These are phyloP conservation scores for Allantophomopsis cytisporea DNA, from an alignment of 2,329 filamentous ascomycete species.

Conservation along the genomic window DNA sequence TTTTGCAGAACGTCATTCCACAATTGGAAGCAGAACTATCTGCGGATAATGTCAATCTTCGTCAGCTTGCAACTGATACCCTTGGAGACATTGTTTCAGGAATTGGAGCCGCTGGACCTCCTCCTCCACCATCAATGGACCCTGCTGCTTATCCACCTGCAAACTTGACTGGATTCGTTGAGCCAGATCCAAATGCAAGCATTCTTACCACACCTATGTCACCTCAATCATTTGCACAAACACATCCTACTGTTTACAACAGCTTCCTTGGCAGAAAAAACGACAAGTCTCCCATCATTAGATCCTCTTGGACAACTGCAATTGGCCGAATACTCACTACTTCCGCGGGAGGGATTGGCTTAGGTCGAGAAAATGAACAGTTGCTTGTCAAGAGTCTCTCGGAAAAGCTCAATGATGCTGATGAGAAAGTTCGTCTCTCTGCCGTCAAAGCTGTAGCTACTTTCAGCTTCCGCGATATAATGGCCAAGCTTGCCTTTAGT, in stretches of 20 bases:
- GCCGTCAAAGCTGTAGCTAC: slow-evolving; percentile 75
- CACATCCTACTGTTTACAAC: slow-evolving; percentile 66
- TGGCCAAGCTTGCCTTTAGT: slow-evolving; percentile 65
- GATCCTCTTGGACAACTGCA: slow-evolving; percentile 74
- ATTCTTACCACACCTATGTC: slow-evolving; percentile 74
- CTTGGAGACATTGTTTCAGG: slow-evolving; percentile 90
- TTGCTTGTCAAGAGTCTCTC: slow-evolving; percentile 60
- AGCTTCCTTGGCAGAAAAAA: slow-evolving; percentile 75
- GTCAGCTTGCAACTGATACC: slow-evolving; percentile 81
- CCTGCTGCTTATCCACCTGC: slow-evolving; percentile 75
- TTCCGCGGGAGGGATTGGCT: slow-evolving; percentile 76
- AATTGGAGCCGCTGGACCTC: slow-evolving; percentile 81
- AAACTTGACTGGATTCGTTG: slow-evolving; percentile 44
- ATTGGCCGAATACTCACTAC: slow-evolving; percentile 82
- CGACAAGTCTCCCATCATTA: slow-evolving; percentile 73
- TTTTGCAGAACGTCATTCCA: slow-evolving; percentile 85
- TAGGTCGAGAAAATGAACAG: slow-evolving; percentile 72
- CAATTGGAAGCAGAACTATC: slow-evolving; percentile 86
- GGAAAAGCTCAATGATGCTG: slow-evolving; percentile 73
- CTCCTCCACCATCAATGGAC: slow-evolving; percentile 58
- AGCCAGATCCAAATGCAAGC: slow-evolving; percentile 30
- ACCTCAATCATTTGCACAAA: slow-evolving; percentile 78
- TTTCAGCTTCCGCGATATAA: slow-evolving; percentile 69
- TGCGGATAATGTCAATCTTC: slow-evolving; percentile 77
- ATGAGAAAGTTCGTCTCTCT: slow-evolving; percentile 82